Base-by-base conservation (phyloP, 2,329 filamentous ascomycete species). In the Coniochaeta sp. region DNA sequence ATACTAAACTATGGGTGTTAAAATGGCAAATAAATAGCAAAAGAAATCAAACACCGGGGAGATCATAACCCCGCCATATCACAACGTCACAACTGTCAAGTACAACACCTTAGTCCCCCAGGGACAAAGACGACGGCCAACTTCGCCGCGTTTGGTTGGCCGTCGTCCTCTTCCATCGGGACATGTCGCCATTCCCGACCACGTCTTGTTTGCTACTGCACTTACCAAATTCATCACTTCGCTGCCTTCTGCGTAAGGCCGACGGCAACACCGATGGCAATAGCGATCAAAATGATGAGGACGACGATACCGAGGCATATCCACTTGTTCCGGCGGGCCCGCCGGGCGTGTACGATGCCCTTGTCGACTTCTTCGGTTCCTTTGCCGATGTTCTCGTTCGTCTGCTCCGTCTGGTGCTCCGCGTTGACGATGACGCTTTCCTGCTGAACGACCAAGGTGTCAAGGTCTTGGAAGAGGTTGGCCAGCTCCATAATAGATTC, bases 261-360 rank as follows among this genome's bases (percentile, higher is more conserved):
- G 16, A 86, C 70, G 60, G 79, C 82, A 62, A 87, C 79, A 59
- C 79, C 82, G 36, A 85, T 70, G 9, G 75, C 79, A 60, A 86
- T 75, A 63, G 77, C 79, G 58, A 87, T 71, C 24, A 52, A n/a
- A 67, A 84, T 72, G 71, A 87, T 84, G 70, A 87, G 76, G 24
- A 84, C 66, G 55, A 78, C 76, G 61, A 92, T 78, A 62, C 85
- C 74, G 62, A 90, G 77, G 70, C 88, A 90, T 82, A 84, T 91
- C 90, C 90, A 93, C 80, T 93, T 93, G 75, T 91, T 83, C 78
- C 86, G 89, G 68, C 89, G 83, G 66, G 84, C 82, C 66, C 84
- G 81, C 65, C 83, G 80, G 57, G 89, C 89, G 67, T 83, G 82
- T 64, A 83, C 79, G 66, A 88, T 89, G 62, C 87, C 89, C 69